Conservation (phyloP, 805 yeast species). For the Lipomyces oligophaga region DNA sequence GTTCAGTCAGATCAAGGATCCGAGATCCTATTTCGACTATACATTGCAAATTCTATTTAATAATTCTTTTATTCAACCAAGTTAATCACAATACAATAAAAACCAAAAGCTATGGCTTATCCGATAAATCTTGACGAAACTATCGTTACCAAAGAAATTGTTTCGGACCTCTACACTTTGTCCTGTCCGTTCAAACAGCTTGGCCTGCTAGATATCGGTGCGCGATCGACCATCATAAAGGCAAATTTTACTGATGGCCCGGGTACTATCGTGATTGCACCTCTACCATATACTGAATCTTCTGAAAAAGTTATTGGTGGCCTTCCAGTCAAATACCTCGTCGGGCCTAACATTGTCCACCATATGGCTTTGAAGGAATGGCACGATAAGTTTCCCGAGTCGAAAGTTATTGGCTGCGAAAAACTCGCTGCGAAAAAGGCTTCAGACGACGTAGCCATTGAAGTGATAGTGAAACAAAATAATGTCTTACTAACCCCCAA, state of each 20-base stretch:
- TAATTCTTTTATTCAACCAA: too few relatives aligned
- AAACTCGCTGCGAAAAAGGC: slow-evolving; percentile 30
- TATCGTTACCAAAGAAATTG: slow-evolving; percentile 1
- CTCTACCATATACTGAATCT: slow-evolving; percentile 9
- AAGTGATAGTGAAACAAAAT: slow-evolving; percentile 42
- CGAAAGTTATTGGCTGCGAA: slow-evolving; percentile 54
- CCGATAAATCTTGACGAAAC: slow-evolving; percentile 1
- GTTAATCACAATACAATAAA: too few relatives aligned
- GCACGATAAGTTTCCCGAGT: slow-evolving; percentile 48
- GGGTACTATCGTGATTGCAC: slow-evolving; percentile 9
- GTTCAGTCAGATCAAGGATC: too few relatives aligned
- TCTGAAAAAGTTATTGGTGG: slow-evolving; percentile 3
- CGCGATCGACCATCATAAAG: slow-evolving; percentile 14
- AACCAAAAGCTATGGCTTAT: background rate
- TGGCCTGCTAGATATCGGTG: slow-evolving; percentile 14
- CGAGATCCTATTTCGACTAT: too few relatives aligned
- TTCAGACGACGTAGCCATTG: slow-evolving; percentile 35
- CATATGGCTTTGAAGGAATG: slow-evolving; percentile 58
- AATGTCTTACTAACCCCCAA: slow-evolving; percentile 38
- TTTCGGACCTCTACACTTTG: slow-evolving; percentile 2
- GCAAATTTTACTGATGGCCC: slow-evolving; percentile 12
- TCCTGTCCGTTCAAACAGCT: slow-evolving; percentile 11
- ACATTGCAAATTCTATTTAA: too few relatives aligned
- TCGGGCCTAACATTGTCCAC: slow-evolving; percentile 64
- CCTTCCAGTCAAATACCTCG: slow-evolving; percentile 37